Base-by-base conservation (phyloP, 164 flowering plant genomes). In the Magnolia sinica region DNA sequence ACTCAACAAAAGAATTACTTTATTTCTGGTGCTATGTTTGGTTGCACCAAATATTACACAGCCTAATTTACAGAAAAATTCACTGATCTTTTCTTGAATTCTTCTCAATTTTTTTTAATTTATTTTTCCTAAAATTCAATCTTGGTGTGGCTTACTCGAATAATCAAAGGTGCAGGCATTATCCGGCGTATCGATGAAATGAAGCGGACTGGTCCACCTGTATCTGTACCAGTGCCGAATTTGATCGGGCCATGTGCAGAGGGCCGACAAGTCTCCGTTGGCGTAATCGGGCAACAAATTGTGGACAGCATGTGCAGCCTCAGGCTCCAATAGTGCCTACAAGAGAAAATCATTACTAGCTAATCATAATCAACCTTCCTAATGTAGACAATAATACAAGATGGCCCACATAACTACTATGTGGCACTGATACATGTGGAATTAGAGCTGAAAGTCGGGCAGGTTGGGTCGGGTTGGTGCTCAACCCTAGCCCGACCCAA, bases 211-310 rank as follows among this genome's bases (percentile, higher is more conserved):
- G 2, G 98, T 88, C 99, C 99, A 94, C 0, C 91, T 82, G 68
- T 91, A 96, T 74, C 81, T 90, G 83, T 91, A 80, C 97, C 96
- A 94, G 76, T 89, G 97, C 64, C 99, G 84, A 75, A 94, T 86
- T 86, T 94, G 97, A 79, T 96, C 98, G 1, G 99, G 94, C 98
- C 99, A 96, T 23, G 84, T 85, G 67, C 99, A 94, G 2, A 96
- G 87, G 0, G 88, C 83, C 2, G 99, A 94, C 51, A 96, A 77
- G 83, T 94, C 88, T 1, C 98, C 99, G 0, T 86, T 64, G 1
- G 79, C 92, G 63, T 89, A 73, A 45, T 87, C 88, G 2, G 99
- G 99, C 72, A 96, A 77, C 83, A 96, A 79, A 82, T 89, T 87
- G 14, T 75, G 71, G 11, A 96, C 93, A 2, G 89, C 95, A 55